Conservation (phyloP, 352 stramenopile species). For the Blastocystis sp. region DNA sequence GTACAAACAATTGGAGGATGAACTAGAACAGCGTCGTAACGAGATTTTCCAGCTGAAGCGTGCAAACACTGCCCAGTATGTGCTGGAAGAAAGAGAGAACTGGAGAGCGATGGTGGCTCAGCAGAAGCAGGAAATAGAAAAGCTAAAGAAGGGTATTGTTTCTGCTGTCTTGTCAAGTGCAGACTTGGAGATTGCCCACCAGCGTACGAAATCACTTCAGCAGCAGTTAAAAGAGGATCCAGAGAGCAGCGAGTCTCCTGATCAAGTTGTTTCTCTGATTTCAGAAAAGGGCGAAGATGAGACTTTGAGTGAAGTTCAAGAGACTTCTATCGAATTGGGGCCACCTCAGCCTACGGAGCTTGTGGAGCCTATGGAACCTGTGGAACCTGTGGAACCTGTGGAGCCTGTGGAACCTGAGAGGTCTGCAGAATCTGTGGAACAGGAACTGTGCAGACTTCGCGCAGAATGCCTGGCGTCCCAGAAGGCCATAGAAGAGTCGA, state of each 20-base stretch:
- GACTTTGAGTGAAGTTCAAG: background rate
- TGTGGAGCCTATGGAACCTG: background rate
- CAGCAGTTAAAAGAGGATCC: slow-evolving; percentile 1
- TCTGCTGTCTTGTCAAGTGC: background rate
- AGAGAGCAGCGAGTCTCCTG: background rate
- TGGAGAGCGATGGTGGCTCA: slow-evolving; percentile 39
- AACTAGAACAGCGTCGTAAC: slow-evolving; percentile 7
- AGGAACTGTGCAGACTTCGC: background rate
- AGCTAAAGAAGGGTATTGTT: slow-evolving; percentile 33
- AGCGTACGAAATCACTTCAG: slow-evolving; percentile 1
- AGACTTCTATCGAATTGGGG: background rate
- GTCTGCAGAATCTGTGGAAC: background rate
- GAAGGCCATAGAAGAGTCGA: background rate
- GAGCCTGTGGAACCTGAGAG: background rate
- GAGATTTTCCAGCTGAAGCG: slow-evolving; percentile 52
- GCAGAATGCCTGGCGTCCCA: background rate
- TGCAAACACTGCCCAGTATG: slow-evolving; percentile 12
- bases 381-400: background rate
- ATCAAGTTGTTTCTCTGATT: background rate
- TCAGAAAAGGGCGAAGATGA: background rate
- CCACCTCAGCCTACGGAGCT: slow-evolving; percentile 5
- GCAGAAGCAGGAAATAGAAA: slow-evolving; percentile 19
- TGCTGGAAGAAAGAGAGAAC: slow-evolving; percentile 55
- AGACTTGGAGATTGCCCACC: slow-evolving; percentile 31
- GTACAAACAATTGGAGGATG: slow-evolving; percentile 39